Base-by-base conservation (phyloP, 2,329 filamentous ascomycete species). In the Penicillium sp. region DNA sequence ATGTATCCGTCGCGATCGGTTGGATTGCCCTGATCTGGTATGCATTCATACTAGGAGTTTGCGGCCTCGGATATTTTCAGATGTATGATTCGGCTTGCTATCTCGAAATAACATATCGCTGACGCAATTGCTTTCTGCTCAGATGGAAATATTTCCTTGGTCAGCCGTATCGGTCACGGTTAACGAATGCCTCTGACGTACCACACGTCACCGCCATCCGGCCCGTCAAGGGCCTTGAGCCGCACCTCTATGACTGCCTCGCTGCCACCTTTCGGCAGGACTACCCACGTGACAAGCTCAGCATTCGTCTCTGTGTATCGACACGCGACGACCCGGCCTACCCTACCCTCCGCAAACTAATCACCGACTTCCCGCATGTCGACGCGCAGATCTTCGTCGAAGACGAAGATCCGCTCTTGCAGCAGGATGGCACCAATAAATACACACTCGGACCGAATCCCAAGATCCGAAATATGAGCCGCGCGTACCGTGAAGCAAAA, bases 401-500 rank as follows among this genome's bases (percentile, higher is more conserved):
- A 76, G 84, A 89, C 47, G 88, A 96, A 57, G 91, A 96, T 69
- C 85, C 88, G 0, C 73, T 85, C 30, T 77, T 96, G 9, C 82
- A 84, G 50, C 82, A 80, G 30, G 66, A 78, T 31, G 73, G 75
- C 11, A 81, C 80, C 50, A 74, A 80, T 44, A 67, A 75, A 47
- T 75, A 82, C 59, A 81, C 84, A 54, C 81, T 97, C 54, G 95
- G 95, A 0, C 94, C 94, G 1, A 99, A 99, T 68, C 94, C 94
- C n/a, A 99, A 99, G 78, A 95, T 99, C 65, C 83, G 94, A 48
- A 99, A 99, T 72, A 90, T 97, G 80, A 97, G 92, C 71, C 84
- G 91, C 41, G 92, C 91, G 2, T 99, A 97, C 70, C 80, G 91
- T 28, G 92, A 97, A 69, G 90, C 91, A 1, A 87, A 88, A 61